Evolutionary conservation across 192 early-diverging fungal genomes (phyloP).

Genomic region (Bifiguratus adelaidae): DNA sequence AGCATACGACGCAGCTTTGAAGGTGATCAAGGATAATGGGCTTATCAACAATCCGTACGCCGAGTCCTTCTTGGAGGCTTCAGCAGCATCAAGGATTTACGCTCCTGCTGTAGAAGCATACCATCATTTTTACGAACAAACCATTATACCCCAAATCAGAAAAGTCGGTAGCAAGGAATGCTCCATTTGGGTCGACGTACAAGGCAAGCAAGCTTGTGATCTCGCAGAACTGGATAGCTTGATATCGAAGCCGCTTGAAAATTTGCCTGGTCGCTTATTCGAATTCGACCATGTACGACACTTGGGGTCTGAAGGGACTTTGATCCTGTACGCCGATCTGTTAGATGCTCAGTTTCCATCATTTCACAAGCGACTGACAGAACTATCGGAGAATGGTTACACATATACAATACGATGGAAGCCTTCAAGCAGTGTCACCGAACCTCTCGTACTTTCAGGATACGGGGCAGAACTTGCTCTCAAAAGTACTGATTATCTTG

Average conservation of each 20-base stretch:
- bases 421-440: constrained; percentile 18
- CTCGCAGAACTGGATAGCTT: constrained; percentile 25
- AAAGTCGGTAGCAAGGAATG: constrained; percentile 25
- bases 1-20: constrained; percentile 35
- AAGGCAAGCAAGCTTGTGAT: constrained; percentile 58
- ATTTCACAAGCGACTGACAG: constrained; percentile 42
- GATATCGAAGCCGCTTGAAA: neutral
- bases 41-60: constrained; percentile 27
- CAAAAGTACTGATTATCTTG: constrained; percentile 97
- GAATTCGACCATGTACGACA: constrained; percentile 62
- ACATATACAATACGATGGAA: constrained; percentile 68
- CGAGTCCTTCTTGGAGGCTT: constrained; percentile 50
- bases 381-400: constrained; percentile 30
- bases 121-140: constrained; percentile 70
- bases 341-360: constrained; percentile 39
- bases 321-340: constrained; percentile 73
- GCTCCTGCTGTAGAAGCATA: constrained; percentile 78
- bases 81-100: constrained; percentile 53
- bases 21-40: constrained; percentile 31
- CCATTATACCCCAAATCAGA: constrained; percentile 43
- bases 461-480: constrained; percentile 89
- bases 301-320: too few relatives aligned
- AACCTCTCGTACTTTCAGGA: constrained; percentile 58
- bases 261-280: constrained; percentile 19
- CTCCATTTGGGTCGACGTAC: constrained; percentile 56